phyloP scores from a whole-genome alignment of 306 rosid species.

The Vigna reflexopilosa region DNA sequence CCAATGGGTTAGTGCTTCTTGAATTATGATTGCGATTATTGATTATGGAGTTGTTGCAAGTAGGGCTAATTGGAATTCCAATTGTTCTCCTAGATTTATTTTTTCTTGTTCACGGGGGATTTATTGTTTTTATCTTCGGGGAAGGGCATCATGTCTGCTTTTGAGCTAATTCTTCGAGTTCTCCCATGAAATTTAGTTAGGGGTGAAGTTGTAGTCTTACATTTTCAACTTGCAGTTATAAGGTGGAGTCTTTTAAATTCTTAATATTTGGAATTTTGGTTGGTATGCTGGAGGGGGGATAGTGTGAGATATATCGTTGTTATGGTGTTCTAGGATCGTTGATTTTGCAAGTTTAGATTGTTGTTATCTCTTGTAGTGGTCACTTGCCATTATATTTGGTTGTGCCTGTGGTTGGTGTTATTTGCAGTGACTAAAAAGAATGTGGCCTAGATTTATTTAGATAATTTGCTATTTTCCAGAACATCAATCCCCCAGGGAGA shows the following conservation, averaged over 20 bases:
- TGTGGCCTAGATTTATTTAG: constrained; percentile 17
- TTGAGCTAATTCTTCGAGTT: neutral
- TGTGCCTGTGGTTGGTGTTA: constrained; percentile 18
- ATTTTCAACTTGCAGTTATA: constrained; percentile 10
- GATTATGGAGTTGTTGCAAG: neutral
- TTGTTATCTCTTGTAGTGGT: constrained; percentile 27
- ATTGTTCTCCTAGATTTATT: neutral
- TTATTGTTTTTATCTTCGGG: neutral
- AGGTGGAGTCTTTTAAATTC: neutral
- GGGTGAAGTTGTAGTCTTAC: constrained; percentile 22
- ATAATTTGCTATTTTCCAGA: constrained; percentile 34
- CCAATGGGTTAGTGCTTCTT: constrained; percentile 63
- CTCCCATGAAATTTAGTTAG: neutral
- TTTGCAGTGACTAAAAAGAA: constrained; percentile 19
- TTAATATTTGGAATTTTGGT: constrained; percentile 15
- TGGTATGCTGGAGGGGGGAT: constrained; percentile 20
- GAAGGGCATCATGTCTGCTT: neutral
- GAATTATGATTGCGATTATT: neutral
- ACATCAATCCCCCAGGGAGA: neutral
- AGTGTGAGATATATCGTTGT: neutral
- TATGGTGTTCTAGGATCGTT: neutral
- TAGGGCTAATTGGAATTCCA: neutral
- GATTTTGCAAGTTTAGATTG: constrained; percentile 28
- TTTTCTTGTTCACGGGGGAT: constrained; percentile 23
- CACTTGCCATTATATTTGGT: constrained; percentile 11